These are phyloP conservation scores for Raddia guianensis DNA, from an alignment of 176 grass and related monocot genomes.

Conservation along the genomic window DNA sequence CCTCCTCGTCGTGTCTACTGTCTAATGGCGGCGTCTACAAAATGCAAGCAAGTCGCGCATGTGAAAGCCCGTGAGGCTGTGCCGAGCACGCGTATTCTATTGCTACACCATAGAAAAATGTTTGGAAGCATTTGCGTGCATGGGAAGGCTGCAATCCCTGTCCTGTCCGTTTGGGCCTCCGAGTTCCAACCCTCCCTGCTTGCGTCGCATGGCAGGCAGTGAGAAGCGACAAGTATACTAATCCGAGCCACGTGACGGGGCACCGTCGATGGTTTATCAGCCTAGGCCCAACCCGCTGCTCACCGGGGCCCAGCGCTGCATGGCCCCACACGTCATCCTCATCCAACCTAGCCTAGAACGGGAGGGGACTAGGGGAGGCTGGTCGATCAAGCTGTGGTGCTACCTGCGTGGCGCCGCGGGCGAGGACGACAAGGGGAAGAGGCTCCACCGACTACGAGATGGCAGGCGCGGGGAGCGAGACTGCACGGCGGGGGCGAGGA, in stretches of 20 bases:
- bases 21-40: background rate
- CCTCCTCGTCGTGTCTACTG: background rate
- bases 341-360: no score
- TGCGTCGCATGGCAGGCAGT: background rate
- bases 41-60: slow-evolving; percentile 13
- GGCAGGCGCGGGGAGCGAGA: slow-evolving; percentile 44
- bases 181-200: slow-evolving; percentile 30
- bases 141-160: slow-evolving; percentile 58
- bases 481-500: slow-evolving; percentile 40
- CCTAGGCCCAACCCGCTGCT: background rate
- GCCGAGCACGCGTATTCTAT: slow-evolving; percentile 22
- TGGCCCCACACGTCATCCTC: background rate
- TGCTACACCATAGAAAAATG: background rate
- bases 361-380: background rate
- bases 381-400: background rate
- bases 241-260: slow-evolving; percentile 38
- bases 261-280: background rate
- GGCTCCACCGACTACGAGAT: slow-evolving; percentile 42
- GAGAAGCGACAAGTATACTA: slow-evolving; percentile 33
- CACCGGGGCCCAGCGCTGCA: background rate
- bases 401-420: background rate
- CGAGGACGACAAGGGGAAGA: slow-evolving; percentile 27
- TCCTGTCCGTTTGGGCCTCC: slow-evolving; percentile 31
- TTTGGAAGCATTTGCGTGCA: slow-evolving; percentile 54
- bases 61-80: background rate